Evolutionary conservation across 2,329 filamentous ascomycete genomes (phyloP).

Genomic region (Stachybotrys chartarum): DNA sequence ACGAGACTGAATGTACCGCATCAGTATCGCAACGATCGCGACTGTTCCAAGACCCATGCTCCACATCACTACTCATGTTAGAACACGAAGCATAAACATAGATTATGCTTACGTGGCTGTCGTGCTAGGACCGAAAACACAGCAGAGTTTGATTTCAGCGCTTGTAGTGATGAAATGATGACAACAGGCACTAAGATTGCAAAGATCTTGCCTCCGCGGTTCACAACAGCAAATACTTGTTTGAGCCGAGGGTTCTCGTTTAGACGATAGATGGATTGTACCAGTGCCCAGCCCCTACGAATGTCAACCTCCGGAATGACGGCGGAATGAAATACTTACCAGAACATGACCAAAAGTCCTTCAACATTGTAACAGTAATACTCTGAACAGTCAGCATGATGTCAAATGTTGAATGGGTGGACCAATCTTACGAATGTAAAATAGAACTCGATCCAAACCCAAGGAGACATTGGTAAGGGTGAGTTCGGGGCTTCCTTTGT

Average conservation of each 20-base stretch:
- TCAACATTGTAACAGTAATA: slow-evolving; percentile 45
- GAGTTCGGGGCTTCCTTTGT: slow-evolving; percentile 30
- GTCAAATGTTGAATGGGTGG: neutral
- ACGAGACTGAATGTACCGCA: neutral
- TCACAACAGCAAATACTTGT: neutral
- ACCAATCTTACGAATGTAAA: slow-evolving; percentile 36
- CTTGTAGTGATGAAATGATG: neutral
- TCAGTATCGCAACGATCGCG: neutral
- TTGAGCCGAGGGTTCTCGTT: neutral
- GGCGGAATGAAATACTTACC: slow-evolving; percentile 18
- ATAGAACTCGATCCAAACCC: slow-evolving; percentile 34
- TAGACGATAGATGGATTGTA: neutral
- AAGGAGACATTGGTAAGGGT: slow-evolving; percentile 32
- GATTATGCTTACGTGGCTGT: neutral
- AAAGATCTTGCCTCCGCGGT: neutral
- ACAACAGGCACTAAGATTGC: neutral
- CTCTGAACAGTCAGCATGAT: slow-evolving; percentile 22
- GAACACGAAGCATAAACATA: neutral
- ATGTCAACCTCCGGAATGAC: neutral
- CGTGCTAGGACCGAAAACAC: neutral
- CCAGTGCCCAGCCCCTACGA: neutral
- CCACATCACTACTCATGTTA: neutral
- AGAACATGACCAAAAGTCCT: slow-evolving; percentile 36
- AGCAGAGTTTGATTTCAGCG: neutral
- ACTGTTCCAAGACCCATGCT: neutral